These are phyloP conservation scores for Taphrina wiesneri DNA, from an alignment of 1,139 yeast species.

Conservation along the genomic window DNA sequence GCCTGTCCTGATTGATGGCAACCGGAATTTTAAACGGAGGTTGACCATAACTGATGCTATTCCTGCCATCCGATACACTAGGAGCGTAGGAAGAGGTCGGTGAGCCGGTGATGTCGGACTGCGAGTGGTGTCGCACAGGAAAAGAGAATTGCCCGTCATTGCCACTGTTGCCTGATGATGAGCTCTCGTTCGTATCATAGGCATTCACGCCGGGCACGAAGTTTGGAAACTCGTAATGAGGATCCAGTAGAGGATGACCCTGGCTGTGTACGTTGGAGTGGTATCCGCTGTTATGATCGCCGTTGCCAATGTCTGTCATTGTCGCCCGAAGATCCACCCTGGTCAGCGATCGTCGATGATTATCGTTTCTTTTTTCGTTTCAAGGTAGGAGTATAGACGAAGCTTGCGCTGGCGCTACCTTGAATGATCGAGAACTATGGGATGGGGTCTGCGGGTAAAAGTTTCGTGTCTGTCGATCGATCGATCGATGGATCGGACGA, in stretches of 20 bases:
- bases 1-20: slow-evolving; percentile 11
- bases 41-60: slow-evolving; percentile 21
- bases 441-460: neutral
- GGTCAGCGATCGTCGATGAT: neutral
- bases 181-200: neutral
- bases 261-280: neutral
- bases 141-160: slow-evolving; percentile 8
- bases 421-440: neutral
- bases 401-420: neutral
- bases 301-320: slow-evolving; percentile 3
- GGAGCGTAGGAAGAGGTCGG: slow-evolving; percentile 31
- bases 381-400: neutral
- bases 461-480: neutral
- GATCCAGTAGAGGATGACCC: slow-evolving; percentile 4
- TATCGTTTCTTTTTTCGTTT: neutral
- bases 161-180: neutral
- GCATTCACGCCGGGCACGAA: neutral
- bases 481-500: neutral
- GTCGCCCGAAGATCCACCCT: neutral
- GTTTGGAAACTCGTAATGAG: neutral
- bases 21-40: slow-evolving; percentile 24
- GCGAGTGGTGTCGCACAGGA: slow-evolving; percentile 15
- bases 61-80: slow-evolving; percentile 25
- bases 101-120: slow-evolving; percentile 20
- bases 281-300: slow-evolving; percentile 5